phyloP scores from a whole-genome alignment of 164 flowering plant species.

The Vitis rupestris region DNA sequence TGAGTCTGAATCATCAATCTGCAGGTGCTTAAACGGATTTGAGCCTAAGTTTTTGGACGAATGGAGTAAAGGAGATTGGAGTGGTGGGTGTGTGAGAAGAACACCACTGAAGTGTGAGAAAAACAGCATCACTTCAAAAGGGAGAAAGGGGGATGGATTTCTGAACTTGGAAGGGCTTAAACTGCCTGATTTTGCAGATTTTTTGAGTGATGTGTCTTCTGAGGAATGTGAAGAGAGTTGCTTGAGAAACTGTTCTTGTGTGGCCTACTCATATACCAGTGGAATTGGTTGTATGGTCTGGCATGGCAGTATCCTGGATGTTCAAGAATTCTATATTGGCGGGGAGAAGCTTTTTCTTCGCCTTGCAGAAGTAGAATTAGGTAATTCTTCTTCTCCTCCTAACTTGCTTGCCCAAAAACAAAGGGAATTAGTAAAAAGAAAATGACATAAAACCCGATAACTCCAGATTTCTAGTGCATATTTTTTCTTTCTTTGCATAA shows the following conservation, averaged over 20 bases:
- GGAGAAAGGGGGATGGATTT: background rate
- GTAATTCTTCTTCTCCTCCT: too few species aligned
- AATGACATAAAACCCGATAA: too few species aligned
- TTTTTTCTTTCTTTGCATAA: too few species aligned
- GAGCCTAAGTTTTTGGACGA: conserved; percentile 13
- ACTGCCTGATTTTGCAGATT: background rate
- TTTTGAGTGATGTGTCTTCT: background rate
- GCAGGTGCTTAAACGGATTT: conserved; percentile 33
- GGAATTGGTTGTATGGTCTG: conserved; percentile 25
- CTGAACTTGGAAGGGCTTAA: background rate
- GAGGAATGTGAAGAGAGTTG: conserved; percentile 16
- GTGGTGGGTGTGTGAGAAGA: conserved; percentile 31
- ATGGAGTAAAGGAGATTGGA: conserved; percentile 20
- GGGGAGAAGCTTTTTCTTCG: too few species aligned
- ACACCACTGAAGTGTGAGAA: conserved; percentile 18
- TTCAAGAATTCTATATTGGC: background rate
- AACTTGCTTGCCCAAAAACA: too few species aligned
- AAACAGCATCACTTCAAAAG: background rate
- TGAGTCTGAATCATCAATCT: conserved; percentile 1
- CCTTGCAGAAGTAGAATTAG: too few species aligned
- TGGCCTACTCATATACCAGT: conserved; percentile 10
- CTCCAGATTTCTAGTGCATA: too few species aligned
- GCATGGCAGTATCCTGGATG: conserved; percentile 22
- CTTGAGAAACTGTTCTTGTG: conserved; percentile 22
- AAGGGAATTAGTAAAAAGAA: too few species aligned